phyloP scores from a whole-genome alignment of 352 stramenopile species.

The Phytophthora ramorum region DNA sequence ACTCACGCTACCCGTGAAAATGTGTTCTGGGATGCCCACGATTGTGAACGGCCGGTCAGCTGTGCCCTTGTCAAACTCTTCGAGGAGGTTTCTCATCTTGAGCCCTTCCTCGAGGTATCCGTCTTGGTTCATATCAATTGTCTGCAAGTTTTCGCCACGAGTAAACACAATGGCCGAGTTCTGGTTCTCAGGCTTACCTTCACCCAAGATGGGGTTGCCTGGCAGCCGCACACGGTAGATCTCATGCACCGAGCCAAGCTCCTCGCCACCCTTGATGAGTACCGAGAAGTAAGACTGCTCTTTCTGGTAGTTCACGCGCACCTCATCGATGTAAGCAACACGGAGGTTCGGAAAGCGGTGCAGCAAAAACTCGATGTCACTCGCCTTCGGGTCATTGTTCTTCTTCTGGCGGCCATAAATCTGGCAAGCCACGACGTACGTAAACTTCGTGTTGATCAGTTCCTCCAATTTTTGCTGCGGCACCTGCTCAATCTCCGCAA shows the following conservation, averaged over 20 bases:
- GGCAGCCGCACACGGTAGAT: slow-evolving; percentile 98
- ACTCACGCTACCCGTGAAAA: slow-evolving; percentile 99
- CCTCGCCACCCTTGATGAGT: slow-evolving; percentile 94
- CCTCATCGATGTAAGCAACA: slow-evolving; percentile 98
- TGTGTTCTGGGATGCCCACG: slow-evolving; percentile 98
- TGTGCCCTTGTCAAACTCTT: slow-evolving; percentile 95
- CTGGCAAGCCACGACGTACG: slow-evolving; percentile 98
- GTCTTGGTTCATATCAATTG: slow-evolving; percentile 99
- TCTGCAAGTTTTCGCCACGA: slow-evolving; percentile 97
- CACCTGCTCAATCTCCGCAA: slow-evolving; percentile 96
- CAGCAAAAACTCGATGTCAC: slow-evolving; percentile 98
- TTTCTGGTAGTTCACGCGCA: slow-evolving; percentile 95
- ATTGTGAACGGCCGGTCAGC: slow-evolving; percentile 92
- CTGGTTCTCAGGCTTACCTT: slow-evolving; percentile 99
- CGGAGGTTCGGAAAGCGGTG: slow-evolving; percentile 97
- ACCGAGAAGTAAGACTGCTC: slow-evolving; percentile 97
- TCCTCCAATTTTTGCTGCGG: slow-evolving; percentile 93
- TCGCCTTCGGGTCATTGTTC: slow-evolving; percentile 98
- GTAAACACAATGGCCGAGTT: slow-evolving; percentile 99
- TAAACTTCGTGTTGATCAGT: slow-evolving; percentile 98
- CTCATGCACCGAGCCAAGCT: slow-evolving; percentile 82
- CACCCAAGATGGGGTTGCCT: slow-evolving; percentile 98
- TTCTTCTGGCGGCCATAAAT: slow-evolving; percentile 99
- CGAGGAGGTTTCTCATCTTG: slow-evolving; percentile 99
- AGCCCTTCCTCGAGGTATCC: slow-evolving; percentile 98